Percentiles rank a stretch among this genome's conserved stretches.
Evolutionary conservation across 768 basidiomycete genomes (phyloP).

Genomic region (Tulasnella sp.): DNA sequence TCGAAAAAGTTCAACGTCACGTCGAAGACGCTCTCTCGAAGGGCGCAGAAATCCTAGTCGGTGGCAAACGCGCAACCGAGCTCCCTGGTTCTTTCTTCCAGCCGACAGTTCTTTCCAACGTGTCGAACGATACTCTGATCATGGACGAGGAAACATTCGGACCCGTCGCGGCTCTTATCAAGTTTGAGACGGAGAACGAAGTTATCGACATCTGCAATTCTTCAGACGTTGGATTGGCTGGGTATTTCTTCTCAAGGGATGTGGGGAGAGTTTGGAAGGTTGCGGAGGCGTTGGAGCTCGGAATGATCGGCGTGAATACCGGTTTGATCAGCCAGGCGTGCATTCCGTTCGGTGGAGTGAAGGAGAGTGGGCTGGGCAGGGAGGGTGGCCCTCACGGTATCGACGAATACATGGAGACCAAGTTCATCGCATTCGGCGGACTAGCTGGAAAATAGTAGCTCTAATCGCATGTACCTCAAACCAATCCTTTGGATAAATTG

Average conservation of each 20-base stretch:
- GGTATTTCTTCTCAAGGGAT: conserved; percentile 87
- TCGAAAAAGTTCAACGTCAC: conserved; percentile 79
- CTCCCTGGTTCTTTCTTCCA: conserved; percentile 59
- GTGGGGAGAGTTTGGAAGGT: conserved; percentile 89
- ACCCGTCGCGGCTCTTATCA: conserved; percentile 75
- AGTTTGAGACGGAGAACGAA: conserved; percentile 92
- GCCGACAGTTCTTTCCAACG: conserved; percentile 86
- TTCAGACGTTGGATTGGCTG: conserved; percentile 78
- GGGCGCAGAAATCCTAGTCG: conserved; percentile 83
- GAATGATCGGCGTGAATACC: conserved; percentile 84
- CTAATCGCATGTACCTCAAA: neutral
- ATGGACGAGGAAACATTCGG: conserved; percentile 92
- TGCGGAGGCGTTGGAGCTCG: conserved; percentile 88
- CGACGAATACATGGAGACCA: conserved; percentile 77
- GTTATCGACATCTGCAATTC: conserved; percentile 80
- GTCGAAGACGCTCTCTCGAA: conserved; percentile 77
- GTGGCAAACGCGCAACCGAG: conserved; percentile 61
- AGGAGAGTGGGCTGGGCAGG: conserved; percentile 82
- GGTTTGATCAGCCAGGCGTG: conserved; percentile 67
- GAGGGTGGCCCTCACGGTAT: conserved; percentile 83
- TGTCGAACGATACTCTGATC: conserved; percentile 57
- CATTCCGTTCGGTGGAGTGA: conserved; percentile 85
- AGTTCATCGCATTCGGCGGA: conserved; percentile 75
- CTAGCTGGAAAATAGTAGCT: conserved; percentile 28
- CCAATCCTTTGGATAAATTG: neutral